Percentiles rank a stretch among this genome's conserved stretches.
phyloP scores from a whole-genome alignment of 2,329 filamentous ascomycete species.

The Hawksworthiomyces lignivorus region DNA sequence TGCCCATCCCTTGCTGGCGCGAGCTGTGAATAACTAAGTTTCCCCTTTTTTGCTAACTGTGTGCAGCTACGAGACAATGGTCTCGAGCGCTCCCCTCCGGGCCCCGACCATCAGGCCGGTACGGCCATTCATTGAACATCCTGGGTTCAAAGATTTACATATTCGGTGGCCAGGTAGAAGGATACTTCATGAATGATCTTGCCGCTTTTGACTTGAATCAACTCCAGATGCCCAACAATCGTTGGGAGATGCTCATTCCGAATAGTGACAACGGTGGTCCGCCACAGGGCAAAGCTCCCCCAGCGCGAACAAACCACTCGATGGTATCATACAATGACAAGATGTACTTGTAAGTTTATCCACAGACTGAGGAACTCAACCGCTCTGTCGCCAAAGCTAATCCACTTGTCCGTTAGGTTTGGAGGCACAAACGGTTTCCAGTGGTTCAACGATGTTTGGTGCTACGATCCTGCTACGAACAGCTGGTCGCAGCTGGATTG shows the following conservation, averaged over 20 bases:
- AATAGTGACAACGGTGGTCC: constrained; percentile 59
- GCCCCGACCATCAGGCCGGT: constrained; percentile 77
- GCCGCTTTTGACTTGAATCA: constrained; percentile 94
- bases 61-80: constrained; percentile 89
- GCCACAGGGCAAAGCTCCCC: constrained; percentile 61
- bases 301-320: constrained; percentile 89
- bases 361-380: too few species aligned
- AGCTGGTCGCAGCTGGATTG: constrained; percentile 85
- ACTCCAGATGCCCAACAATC: constrained; percentile 80
- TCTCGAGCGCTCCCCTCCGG: constrained; percentile 86
- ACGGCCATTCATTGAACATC: constrained; percentile 94
- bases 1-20: too few species aligned
- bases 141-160: constrained; percentile 95
- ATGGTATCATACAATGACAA: constrained; percentile 88
- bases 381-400: too few species aligned
- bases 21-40: too few species aligned
- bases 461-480: constrained; percentile 78
- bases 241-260: constrained; percentile 86
- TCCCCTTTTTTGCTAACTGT: too few species aligned
- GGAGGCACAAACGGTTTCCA: constrained; percentile 91
- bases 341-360: constrained; percentile 69
- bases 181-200: constrained; percentile 95
- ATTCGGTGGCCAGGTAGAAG: constrained; percentile 95
- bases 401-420: too few species aligned
- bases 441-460: constrained; percentile 99